These are phyloP conservation scores for Camellia lanceoleosa DNA, from an alignment of 148 eudicot genomes.

Conservation along the genomic window DNA sequence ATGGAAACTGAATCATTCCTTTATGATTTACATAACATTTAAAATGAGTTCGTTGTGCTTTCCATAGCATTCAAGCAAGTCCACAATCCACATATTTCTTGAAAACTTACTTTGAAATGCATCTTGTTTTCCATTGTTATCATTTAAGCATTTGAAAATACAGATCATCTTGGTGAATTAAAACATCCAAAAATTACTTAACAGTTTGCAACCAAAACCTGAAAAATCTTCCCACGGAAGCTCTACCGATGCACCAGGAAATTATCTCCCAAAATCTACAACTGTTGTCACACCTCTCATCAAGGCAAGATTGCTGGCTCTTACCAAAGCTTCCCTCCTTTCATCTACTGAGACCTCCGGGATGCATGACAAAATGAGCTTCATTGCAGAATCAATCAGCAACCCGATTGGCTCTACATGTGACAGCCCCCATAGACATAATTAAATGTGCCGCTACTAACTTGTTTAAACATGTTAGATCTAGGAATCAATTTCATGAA, in stretches of 20 bases:
- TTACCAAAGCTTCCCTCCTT: conserved; percentile 75
- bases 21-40: not conserved
- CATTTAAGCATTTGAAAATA: not conserved
- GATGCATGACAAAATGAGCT: conserved; percentile 50
- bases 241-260: conserved; percentile 74
- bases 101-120: not conserved
- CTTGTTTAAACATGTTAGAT: not conserved
- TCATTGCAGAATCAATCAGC: conserved; percentile 90
- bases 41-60: not conserved
- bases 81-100: not conserved
- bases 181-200: not conserved
- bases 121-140: not conserved
- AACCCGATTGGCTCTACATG: conserved; percentile 84
- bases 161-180: not conserved
- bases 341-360: conserved; percentile 72
- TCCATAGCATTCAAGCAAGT: not conserved
- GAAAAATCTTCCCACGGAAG: conserved; percentile 85
- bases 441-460: not conserved
- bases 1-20: too few relatives aligned
- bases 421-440: conserved; percentile 9
- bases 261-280: conserved; percentile 88
- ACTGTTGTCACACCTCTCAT: conserved; percentile 90
- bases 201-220: conserved; percentile 40
- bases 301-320: conserved; percentile 78
- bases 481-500: not conserved